Evolutionary conservation across 2,329 filamentous ascomycete species (phyloP).

Genomic region (Trichoderma hamatum): DNA sequence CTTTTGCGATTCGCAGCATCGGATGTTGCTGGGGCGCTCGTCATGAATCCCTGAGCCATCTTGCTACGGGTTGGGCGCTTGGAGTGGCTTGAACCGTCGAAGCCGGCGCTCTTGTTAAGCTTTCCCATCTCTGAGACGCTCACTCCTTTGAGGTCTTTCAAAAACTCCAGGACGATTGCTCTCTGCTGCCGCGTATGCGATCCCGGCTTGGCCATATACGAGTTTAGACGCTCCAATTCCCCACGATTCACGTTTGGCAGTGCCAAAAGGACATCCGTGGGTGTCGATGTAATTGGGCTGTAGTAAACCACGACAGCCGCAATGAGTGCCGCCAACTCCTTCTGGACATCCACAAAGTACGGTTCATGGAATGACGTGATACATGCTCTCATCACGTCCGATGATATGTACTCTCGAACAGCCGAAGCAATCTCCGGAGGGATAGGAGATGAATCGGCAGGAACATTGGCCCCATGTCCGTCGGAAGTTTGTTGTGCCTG

Average conservation of each 20-base stretch:
- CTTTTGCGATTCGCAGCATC: conserved; percentile 27
- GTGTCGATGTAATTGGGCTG: conserved; percentile 67
- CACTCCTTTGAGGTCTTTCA: conserved; percentile 85
- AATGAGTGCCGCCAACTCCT: conserved; percentile 85
- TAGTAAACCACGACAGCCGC: conserved; percentile 83
- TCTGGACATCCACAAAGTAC: conserved; percentile 95
- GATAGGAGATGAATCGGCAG: conserved; percentile 50
- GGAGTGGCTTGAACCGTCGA: conserved; percentile 35
- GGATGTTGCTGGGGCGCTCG: conserved; percentile 42
- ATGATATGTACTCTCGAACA: conserved; percentile 87
- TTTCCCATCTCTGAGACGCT: conserved; percentile 93
- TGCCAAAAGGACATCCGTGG: conserved; percentile 73
- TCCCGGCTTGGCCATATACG: conserved; percentile 60
- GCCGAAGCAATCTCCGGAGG: conserved; percentile 60
- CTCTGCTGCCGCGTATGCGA: conserved; percentile 75
- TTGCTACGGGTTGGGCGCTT: conserved; percentile 44
- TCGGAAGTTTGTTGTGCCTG: conserved; percentile 34
- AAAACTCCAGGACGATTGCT: conserved; percentile 77
- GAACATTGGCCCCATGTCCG: conserved; percentile 28
- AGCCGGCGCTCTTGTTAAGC: conserved; percentile 60
- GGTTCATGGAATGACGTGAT: conserved; percentile 90
- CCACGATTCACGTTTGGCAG: conserved; percentile 74
- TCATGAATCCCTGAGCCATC: conserved; percentile 70
- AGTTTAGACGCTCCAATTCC: conserved; percentile 67
- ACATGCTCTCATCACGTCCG: conserved; percentile 85